These are phyloP conservation scores for Aspergillus saccharolyticus DNA, from an alignment of 495 filamentous ascomycete species.

Conservation along the genomic window DNA sequence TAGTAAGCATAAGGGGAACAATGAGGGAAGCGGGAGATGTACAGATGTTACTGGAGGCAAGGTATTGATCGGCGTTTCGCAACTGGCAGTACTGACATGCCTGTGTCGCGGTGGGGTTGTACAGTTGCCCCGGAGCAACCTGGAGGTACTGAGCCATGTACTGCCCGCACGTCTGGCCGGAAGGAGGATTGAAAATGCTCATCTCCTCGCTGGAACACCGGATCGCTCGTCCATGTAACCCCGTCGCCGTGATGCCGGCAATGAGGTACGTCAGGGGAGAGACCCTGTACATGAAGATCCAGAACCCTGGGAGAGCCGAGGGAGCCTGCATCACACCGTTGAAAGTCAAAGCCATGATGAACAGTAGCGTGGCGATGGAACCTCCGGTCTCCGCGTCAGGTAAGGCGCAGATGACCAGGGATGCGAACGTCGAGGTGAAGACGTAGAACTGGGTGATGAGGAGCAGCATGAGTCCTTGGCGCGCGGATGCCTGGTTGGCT, in stretches of 20 bases:
- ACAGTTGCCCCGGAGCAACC: constrained; percentile 33
- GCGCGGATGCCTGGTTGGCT: constrained; percentile 31
- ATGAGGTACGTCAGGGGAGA: constrained; percentile 56
- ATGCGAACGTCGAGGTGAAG: constrained; percentile 65
- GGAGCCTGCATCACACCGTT: constrained; percentile 57
- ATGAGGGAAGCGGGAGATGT: constrained; percentile 9
- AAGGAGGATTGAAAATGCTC: constrained; percentile 48
- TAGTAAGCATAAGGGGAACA: constrained; percentile 2
- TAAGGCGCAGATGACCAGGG: constrained; percentile 46
- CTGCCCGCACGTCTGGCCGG: constrained; percentile 43
- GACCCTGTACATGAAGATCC: constrained; percentile 55
- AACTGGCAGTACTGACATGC: constrained; percentile 45
- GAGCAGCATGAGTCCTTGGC: constrained; percentile 46
- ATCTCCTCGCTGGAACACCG: constrained; percentile 43
- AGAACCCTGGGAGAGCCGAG: constrained; percentile 48
- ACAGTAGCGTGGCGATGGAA: constrained; percentile 54
- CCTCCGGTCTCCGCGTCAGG: constrained; percentile 53
- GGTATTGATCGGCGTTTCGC: constrained; percentile 43
- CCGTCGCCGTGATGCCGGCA: constrained; percentile 45
- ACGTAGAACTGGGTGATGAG: constrained; percentile 60
- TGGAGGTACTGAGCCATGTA: constrained; percentile 40
- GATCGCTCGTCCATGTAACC: constrained; percentile 39
- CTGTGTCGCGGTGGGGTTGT: constrained; percentile 39
- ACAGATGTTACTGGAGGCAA: constrained; percentile 44
- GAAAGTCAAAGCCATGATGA: constrained; percentile 56